Evolutionary conservation across 352 stramenopile genomes (phyloP), one percentile per base, ranked within the genome.

Genomic region (Globisporangium mamillatum): DNA sequence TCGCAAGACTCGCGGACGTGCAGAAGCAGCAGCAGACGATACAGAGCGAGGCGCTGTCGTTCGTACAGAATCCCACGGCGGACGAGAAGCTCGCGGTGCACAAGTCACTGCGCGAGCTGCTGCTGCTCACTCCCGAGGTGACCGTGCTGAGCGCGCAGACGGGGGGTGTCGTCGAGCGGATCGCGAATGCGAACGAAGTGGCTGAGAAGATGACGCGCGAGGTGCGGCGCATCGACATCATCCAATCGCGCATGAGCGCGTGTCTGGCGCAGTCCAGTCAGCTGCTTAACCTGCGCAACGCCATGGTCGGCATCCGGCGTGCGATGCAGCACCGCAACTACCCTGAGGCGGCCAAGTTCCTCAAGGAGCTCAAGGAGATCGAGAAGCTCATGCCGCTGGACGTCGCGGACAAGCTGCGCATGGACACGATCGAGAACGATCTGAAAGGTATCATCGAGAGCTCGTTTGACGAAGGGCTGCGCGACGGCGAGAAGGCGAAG

Each of bases 121-220:
- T 83, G 34, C 73, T 77, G 60, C 67, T 90, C n/a, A 76, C 83
- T 12, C 85, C 87, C 48, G 82, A 91, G 6, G 86, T 92, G 38
- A 86, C 80, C 2, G 76, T 89, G 58, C 80, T 96, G 16, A 81
- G 87, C 54, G 82, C 77, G 27, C 86, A 93, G 68, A 96, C 89
- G 10, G 82, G 84, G 29, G 84, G 87, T 27, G 87, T 96, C 52
- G 89, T 92, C 14, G 85, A 94, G 73, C 84, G 86, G 54, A 86
- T 96, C 53, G 86, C 82, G 14, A 94, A 94, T 53, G 87, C 89
- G 4, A 94, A 96, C 70, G 89, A 96, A n/a, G 84, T 96, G 10
- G 89, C 87, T 6, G 89, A 91, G 64, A 95, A 94, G 71, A 96
- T 96, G 89, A 95, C 89, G 57, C 78, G 80, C 36, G 88, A 96